Evolutionary conservation across 257 asterid genomes (phyloP).

Genomic region (Nicotiana paniculata): DNA sequence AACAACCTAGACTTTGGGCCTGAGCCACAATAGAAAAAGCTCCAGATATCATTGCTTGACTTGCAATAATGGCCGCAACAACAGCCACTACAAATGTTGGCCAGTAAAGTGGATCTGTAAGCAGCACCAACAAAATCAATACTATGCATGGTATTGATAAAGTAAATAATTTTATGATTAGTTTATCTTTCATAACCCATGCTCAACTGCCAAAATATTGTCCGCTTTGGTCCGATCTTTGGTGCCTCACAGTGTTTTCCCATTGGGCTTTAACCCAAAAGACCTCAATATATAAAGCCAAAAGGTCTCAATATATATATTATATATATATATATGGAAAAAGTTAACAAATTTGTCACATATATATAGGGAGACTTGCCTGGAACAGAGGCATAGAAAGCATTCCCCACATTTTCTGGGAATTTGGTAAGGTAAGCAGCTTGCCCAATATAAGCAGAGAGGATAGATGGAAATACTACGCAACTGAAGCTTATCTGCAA

Average conservation of each 20-base stretch:
- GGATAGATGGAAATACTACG: slow-evolving; percentile 45
- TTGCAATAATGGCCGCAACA: slow-evolving; percentile 68
- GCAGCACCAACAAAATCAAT: background rate
- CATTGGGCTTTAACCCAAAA: no score
- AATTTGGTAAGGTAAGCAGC: slow-evolving; percentile 55
- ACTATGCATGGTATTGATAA: background rate
- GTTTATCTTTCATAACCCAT: no score
- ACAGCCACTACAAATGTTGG: slow-evolving; percentile 65
- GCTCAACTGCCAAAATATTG: no score
- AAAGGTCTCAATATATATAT: no score
- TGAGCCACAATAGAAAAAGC: slow-evolving; percentile 58
- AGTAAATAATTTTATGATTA: no score
- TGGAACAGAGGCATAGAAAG: slow-evolving; percentile 55
- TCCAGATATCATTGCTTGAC: slow-evolving; percentile 83
- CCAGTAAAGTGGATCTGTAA: slow-evolving; percentile 58
- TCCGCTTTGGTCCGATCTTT: no score
- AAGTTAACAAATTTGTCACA: no score
- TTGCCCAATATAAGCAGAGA: slow-evolving; percentile 54
- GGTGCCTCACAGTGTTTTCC: no score
- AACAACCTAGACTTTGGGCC: slow-evolving; percentile 53
- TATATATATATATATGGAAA: no score
- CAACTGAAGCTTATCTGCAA: slow-evolving; percentile 52
- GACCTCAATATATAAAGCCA: no score
- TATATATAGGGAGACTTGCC: slow-evolving; percentile 11
- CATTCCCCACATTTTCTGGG: slow-evolving; percentile 20